Evolutionary conservation across 306 rosid species (phyloP).

Genomic region (Citrullus amarus): DNA sequence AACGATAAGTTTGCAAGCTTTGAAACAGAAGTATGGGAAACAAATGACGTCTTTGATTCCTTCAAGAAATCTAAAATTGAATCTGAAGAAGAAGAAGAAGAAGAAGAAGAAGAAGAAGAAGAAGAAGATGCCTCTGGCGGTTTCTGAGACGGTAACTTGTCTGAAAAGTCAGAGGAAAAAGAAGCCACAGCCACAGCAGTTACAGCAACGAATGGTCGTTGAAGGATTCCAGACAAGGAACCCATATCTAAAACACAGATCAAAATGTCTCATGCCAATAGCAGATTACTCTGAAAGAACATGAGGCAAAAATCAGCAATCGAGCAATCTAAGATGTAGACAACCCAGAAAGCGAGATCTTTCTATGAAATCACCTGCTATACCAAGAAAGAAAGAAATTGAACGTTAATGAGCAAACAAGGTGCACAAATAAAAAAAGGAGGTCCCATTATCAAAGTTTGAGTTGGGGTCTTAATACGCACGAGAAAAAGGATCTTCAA

Average conservation of each 20-base stretch:
- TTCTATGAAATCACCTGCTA: not conserved
- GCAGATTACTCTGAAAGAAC: not conserved
- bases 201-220: constrained; percentile 80
- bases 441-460: not conserved
- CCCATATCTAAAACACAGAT: constrained; percentile 34
- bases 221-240: constrained; percentile 68
- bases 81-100: constrained; percentile 8
- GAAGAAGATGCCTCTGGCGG: constrained; percentile 18
- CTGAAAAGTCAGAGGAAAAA: constrained; percentile 50
- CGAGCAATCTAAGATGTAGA: not conserved
- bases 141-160: constrained; percentile 34
- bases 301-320: not conserved
- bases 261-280: constrained; percentile 18
- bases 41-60: constrained; percentile 29
- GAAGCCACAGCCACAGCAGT: constrained; percentile 73
- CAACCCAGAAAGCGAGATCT: constrained; percentile 1
- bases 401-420: not conserved
- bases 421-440: not conserved
- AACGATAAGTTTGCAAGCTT: constrained; percentile 49
- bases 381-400: not conserved
- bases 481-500: not conserved
- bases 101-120: constrained; percentile 10
- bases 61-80: constrained; percentile 10
- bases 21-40: constrained; percentile 45
- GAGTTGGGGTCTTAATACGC: constrained; percentile 4